A percentile compares a stretch with the other conserved stretches of the same genome.
Conservation (phyloP, 768 basidiomycete genomes). For the Auriculariales sp. region DNA sequence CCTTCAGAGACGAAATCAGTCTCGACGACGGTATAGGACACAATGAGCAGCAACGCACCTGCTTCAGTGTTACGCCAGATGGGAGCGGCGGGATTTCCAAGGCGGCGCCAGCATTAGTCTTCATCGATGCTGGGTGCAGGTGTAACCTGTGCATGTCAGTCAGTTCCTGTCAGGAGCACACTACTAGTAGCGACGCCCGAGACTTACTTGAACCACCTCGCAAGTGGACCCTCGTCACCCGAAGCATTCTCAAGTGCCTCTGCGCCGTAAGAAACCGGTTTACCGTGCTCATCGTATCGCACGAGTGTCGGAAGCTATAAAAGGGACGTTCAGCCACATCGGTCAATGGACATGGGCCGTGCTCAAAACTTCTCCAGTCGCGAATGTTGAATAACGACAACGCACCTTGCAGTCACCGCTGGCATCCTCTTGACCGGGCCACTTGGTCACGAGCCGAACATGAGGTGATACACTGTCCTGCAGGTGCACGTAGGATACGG, state of each 20-base stretch:
- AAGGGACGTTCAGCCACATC: background rate
- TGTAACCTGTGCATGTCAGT: background rate
- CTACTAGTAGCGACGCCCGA: background rate
- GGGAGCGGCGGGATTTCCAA: constrained; percentile 1
- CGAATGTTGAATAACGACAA: no score
- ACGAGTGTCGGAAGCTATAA: background rate
- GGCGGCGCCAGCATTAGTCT: background rate
- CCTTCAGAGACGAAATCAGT: background rate
- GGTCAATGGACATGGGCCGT: background rate
- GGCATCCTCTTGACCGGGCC: constrained; percentile 3
- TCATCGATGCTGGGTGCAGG: constrained; percentile 2
- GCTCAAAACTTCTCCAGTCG: no score
- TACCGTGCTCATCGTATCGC: no score
- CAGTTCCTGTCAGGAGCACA: background rate
- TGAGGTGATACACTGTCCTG: no score
- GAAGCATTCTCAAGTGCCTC: background rate
- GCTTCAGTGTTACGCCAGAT: background rate
- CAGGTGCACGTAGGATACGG: no score
- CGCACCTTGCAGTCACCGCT: constrained; percentile 2
- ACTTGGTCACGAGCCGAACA: constrained; percentile 2
- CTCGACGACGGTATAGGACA: no score
- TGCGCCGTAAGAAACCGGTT: background rate
- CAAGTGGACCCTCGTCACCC: background rate
- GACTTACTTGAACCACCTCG: constrained; percentile 3
- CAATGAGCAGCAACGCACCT: no score